Conservation (phyloP, 768 basidiomycete genomes). For the Naganishia antarctica region DNA sequence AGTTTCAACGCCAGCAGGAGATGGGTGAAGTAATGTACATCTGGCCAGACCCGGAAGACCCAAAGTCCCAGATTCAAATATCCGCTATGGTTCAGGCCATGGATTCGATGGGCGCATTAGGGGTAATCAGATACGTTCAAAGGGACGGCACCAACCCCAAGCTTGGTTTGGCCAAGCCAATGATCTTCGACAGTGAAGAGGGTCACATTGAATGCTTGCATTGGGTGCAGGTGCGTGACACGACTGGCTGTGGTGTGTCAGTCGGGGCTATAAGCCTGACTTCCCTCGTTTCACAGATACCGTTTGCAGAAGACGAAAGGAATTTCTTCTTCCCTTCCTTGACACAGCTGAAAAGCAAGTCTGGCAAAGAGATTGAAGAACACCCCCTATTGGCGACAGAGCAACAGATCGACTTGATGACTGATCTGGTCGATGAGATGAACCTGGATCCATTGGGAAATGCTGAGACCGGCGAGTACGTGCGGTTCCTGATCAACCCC, state of each 20-base stretch:
- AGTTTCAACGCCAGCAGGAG: constrained; percentile 76
- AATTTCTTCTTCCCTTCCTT: constrained; percentile 81
- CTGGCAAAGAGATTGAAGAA: constrained; percentile 65
- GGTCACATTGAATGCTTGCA: constrained; percentile 65
- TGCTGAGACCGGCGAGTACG: constrained; percentile 55
- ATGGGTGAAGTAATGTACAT: constrained; percentile 84
- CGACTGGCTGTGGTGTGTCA: not conserved
- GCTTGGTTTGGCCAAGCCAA: constrained; percentile 72
- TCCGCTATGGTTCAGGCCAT: constrained; percentile 84
- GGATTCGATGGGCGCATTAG: constrained; percentile 61
- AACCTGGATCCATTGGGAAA: constrained; percentile 69
- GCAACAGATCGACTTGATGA: constrained; percentile 60
- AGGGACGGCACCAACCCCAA: constrained; percentile 71
- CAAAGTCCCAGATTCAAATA: constrained; percentile 73
- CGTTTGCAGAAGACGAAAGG: constrained; percentile 89
- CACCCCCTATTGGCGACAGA: constrained; percentile 54
- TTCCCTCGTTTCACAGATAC: constrained; percentile 61
- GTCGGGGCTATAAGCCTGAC: not conserved
- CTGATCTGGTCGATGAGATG: constrained; percentile 79
- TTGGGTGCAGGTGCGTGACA: constrained; percentile 67
- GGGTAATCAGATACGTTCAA: constrained; percentile 76
- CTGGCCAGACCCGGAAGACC: constrained; percentile 65
- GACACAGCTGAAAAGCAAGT: constrained; percentile 65
- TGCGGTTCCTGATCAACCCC: not conserved
- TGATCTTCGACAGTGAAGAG: constrained; percentile 54